Percentiles rank a stretch among this genome's conserved stretches.
Evolutionary conservation across 169 alveolate species (phyloP).

Genomic region (Pseudocohnilembus persalinus): DNA sequence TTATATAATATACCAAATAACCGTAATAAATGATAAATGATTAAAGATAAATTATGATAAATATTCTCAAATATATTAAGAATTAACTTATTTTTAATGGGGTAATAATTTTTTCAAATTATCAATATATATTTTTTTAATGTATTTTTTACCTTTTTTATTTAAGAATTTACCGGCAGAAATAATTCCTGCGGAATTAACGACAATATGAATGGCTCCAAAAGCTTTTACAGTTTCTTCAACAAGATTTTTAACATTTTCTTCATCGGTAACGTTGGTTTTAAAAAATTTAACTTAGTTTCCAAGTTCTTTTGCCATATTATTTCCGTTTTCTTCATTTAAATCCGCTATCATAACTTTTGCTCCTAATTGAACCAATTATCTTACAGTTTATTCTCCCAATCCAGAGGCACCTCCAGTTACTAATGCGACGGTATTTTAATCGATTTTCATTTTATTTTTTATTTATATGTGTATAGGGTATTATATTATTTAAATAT

Average conservation of each 20-base stretch:
- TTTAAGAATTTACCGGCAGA: constrained; percentile 42
- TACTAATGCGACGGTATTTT: constrained; percentile 39
- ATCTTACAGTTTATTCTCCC: constrained; percentile 66
- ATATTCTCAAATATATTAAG: too few species aligned
- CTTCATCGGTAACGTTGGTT: constrained; percentile 71
- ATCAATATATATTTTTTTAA: too few species aligned
- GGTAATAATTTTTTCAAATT: too few species aligned
- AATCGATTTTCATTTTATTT: constrained; percentile 39
- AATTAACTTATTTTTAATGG: too few species aligned
- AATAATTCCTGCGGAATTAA: constrained; percentile 79
- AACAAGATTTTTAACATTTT: constrained; percentile 57
- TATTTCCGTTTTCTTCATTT: constrained; percentile 60
- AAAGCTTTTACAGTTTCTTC: constrained; percentile 49
- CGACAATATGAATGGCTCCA: constrained; percentile 63
- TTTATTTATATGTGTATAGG: too few species aligned
- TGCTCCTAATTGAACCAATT: constrained; percentile 58
- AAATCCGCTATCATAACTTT: constrained; percentile 67
- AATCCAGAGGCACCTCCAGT: constrained; percentile 85
- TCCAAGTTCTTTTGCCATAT: constrained; percentile 32
- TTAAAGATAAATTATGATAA: too few species aligned
- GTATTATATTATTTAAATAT: too few species aligned
- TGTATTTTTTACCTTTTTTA: constrained; percentile 32
- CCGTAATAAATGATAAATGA: not conserved
- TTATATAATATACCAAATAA: not conserved
- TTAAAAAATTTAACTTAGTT: constrained; percentile 47